Base-by-base conservation (phyloP, 2,329 filamentous ascomycete genomes). In the Arthrobotrys iridis region DNA sequence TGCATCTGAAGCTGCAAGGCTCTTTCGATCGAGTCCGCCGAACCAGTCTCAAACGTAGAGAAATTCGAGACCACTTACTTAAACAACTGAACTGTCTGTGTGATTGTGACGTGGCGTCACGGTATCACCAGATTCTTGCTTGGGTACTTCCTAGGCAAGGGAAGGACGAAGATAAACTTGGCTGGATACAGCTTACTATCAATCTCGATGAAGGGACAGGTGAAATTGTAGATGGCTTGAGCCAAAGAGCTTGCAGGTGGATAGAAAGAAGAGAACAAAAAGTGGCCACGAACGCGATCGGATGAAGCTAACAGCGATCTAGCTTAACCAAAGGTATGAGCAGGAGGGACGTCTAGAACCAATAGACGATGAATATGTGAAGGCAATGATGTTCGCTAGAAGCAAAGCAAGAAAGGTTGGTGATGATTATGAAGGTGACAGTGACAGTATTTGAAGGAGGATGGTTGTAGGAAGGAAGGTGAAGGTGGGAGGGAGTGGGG, bases 41-140 rank as follows among this genome's bases (percentile, higher is more conserved):
- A 43, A 33, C 55, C 33, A 22, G 33, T 3, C 40, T 37, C 26
- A 33, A 30, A n/a, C 15, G 30, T 35, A 55, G 28, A 26, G 28
- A 67, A 58, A 52, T 30, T 50, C 28, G 48, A 67, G 50, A 59
- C 48, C 24, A 70, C 65, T 70, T 70, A 62, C 55, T 62, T 18
- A 30, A 28, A 46, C 48, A 40, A 30, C 22, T 15, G 48, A 20
- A 11, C 45, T 50, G 40, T 64, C 48, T 59, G 46, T 20, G 68
- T 64, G 59, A 46, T 64, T 73, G 59, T 73, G 68, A 73, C 68
- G 68, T 73, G 68, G 68, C 68, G 68, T 65, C 48, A 65, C 68
- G 40, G 60, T 73, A 65, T 73, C 68, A 59, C 55, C 55, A 28
- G 35, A 20, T 59, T 59, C 55, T 41, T 10, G 35, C 20, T 59